Evolutionary conservation across 495 filamentous ascomycete genomes (phyloP).

Genomic region (Aspergillus carlsbadensis): DNA sequence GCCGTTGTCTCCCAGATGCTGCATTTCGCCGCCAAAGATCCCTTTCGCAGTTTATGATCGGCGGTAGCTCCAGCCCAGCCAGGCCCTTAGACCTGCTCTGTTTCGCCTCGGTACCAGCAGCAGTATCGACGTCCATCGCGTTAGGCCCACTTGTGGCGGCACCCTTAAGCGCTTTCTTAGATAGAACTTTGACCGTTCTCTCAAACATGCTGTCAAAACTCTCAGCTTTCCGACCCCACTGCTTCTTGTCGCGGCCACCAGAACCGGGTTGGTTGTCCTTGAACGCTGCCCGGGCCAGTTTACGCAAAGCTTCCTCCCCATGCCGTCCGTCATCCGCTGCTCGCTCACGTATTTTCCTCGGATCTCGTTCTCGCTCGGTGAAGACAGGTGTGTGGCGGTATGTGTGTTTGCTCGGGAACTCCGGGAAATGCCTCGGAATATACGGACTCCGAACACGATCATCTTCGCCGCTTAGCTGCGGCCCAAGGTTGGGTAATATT

Average conservation of each 20-base stretch:
- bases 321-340: conserved; percentile 71
- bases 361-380: conserved; percentile 64
- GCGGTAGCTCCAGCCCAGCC: conserved; percentile 41
- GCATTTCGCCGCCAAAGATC: conserved; percentile 40
- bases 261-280: conserved; percentile 41
- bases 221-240: conserved; percentile 43
- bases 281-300: conserved; percentile 55
- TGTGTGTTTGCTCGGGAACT: conserved; percentile 71
- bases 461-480: conserved; percentile 50
- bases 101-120: conserved; percentile 29
- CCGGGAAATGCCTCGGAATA: conserved; percentile 67
- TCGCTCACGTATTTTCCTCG: conserved; percentile 67
- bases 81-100: conserved; percentile 24
- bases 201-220: conserved; percentile 52
- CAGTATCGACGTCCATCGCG: conserved; percentile 39
- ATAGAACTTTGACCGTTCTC: conserved; percentile 41
- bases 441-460: conserved; percentile 51
- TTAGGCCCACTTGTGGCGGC: conserved; percentile 7
- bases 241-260: conserved; percentile 41
- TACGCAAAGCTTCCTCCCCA: conserved; percentile 71
- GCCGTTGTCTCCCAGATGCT: conserved; percentile 22
- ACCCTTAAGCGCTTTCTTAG: conserved; percentile 34
- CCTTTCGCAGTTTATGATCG: conserved; percentile 49
- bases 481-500: conserved; percentile 47
- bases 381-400: conserved; percentile 68